Percentiles rank a stretch among this genome's conserved stretches.
Evolutionary conservation across 768 basidiomycete species (phyloP).

Genomic region (Dioszegia aurantiaca): DNA sequence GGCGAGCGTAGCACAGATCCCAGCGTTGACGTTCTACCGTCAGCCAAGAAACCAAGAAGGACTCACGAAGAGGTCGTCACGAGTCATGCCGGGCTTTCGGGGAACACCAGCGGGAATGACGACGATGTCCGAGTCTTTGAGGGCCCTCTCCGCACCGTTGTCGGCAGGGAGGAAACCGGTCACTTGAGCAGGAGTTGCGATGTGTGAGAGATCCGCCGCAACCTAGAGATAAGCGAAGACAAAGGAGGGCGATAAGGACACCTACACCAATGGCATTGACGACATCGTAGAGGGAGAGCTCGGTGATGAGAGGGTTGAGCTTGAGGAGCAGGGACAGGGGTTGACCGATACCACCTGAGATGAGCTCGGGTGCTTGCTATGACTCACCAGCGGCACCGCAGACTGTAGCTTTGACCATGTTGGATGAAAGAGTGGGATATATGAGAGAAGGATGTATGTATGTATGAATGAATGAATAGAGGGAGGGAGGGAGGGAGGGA

Average conservation of each 20-base stretch:
- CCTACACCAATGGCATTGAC: slow-evolving; percentile 84
- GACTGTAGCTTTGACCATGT: slow-evolving; percentile 82
- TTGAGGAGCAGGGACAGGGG: slow-evolving; percentile 92
- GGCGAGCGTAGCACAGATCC: slow-evolving; percentile 95
- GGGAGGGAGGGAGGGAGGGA: not conserved
- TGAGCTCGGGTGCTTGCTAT: not conserved
- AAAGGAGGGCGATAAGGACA: slow-evolving; percentile 3
- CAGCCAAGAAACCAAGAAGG: not conserved
- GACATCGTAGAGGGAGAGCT: slow-evolving; percentile 87
- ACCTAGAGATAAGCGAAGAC: slow-evolving; percentile 52
- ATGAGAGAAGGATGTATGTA: not conserved
- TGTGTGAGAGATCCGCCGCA: slow-evolving; percentile 93
- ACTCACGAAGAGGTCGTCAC: slow-evolving; percentile 54
- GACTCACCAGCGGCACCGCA: slow-evolving; percentile 85
- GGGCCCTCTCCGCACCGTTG: slow-evolving; percentile 57
- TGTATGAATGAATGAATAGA: not conserved
- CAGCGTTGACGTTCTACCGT: slow-evolving; percentile 68
- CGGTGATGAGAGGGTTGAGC: slow-evolving; percentile 79
- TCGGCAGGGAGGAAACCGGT: slow-evolving; percentile 52
- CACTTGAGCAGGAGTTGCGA: slow-evolving; percentile 80
- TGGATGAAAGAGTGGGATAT: slow-evolving; percentile 15
- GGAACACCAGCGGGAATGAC: slow-evolving; percentile 99
- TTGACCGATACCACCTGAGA: slow-evolving; percentile 82
- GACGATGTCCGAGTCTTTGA: slow-evolving; percentile 85
- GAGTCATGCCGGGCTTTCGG: slow-evolving; percentile 69